Evolutionary conservation across 345 rosid genomes (phyloP).

Genomic region (Hirschfeldia incana): DNA sequence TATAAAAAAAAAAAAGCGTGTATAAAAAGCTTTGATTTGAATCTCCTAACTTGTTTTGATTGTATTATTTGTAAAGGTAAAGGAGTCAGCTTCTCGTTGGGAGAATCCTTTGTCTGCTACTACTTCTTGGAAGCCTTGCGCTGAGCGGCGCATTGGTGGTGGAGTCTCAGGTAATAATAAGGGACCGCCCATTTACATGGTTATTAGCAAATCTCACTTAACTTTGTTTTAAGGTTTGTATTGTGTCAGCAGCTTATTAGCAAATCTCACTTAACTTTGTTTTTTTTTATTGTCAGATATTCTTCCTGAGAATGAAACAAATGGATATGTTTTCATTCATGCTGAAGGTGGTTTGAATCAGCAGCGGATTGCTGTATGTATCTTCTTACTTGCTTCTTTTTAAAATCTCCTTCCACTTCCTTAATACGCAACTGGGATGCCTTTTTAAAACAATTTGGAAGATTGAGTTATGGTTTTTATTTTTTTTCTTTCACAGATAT

Average conservation of each 20-base stretch:
- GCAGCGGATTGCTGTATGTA: constrained; percentile 94
- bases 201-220: constrained; percentile 1
- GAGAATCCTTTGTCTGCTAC: constrained; percentile 93
- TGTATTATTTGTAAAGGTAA: constrained; percentile 56
- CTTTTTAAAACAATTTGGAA: no score
- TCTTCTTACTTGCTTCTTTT: constrained; percentile 21
- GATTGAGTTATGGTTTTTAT: neutral
- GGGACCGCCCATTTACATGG: neutral
- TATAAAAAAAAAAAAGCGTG: no score
- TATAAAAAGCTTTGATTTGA: constrained; percentile 14
- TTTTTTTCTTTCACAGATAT: constrained; percentile 58
- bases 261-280: constrained; percentile 15
- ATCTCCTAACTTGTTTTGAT: neutral
- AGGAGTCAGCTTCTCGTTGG: constrained; percentile 95
- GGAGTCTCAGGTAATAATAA: constrained; percentile 66
- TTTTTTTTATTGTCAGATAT: constrained; percentile 52
- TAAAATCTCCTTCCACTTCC: neutral
- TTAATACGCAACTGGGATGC: no score
- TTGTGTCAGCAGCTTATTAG: neutral
- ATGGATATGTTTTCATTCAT: constrained; percentile 92
- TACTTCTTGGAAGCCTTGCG: constrained; percentile 99
- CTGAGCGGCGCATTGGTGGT: constrained; percentile 75
- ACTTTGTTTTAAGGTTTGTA: constrained; percentile 19
- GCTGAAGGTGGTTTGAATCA: constrained; percentile 99
- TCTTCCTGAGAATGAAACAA: constrained; percentile 91